Evolutionary conservation across 176 grass and related monocot species (phyloP), one percentile per base, ranked within the genome.

Genomic region (Chloris gayana): DNA sequence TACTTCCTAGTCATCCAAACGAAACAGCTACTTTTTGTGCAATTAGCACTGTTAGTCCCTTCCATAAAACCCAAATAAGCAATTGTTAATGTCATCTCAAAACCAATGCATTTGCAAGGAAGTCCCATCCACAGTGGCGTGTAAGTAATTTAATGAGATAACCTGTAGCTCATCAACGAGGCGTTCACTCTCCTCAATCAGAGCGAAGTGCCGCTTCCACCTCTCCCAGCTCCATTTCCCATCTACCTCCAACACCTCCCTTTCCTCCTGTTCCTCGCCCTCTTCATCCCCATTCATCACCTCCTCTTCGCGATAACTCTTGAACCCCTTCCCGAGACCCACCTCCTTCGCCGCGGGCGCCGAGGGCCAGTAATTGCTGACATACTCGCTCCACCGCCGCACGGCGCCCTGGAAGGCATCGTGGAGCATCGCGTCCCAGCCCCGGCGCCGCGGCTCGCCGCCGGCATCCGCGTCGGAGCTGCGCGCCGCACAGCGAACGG

Each of bases 171-270:
- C 90, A 53, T 79, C 85, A 62, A 93, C 87, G 25, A 99, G 84
- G 53, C 84, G 73, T 64, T 91, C 90, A 29, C 88, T 90, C 79
- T 91, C 90, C 76, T 95, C 86, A 12, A 91, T 65, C 56, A 93
- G 86, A 13, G 70, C 72, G n/a, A 99, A 95, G 73, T 95, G 86
- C 25, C 65, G 90, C 72, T 89, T 88, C 96, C 96, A 99, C 84
- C 82, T 87, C 59, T 88, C 90, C 96, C 92, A 99, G 88, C 82
- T 85, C 96, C 96, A 99, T 38, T 88, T 88, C 35, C 80, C 89
- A 18, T 77, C 79, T 44, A 82, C 71, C 39, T 92, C 86, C 69
- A 65, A 69, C 67, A 57, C 57, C 35, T 70, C 83, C 37, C 17
- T 41, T 25, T 71, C 76, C 32, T 49, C 68, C 37, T 42, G 54